These are phyloP conservation scores for Boletus huronensis DNA, from an alignment of 768 basidiomycete species.

Conservation along the genomic window DNA sequence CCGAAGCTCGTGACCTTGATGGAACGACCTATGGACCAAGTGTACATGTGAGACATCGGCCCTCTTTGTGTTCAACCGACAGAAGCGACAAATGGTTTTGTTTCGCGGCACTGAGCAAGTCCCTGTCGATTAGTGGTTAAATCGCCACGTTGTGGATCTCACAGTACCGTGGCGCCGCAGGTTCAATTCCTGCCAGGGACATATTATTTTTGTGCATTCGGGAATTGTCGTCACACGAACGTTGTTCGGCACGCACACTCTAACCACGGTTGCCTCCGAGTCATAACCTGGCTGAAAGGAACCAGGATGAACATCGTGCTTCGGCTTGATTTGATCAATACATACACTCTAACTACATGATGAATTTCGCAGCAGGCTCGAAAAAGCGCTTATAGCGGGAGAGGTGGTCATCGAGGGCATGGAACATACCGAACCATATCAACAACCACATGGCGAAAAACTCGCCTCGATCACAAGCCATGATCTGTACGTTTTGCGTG, in stretches of 20 bases:
- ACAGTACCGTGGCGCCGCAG: constrained; percentile 37
- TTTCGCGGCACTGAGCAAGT: constrained; percentile 12
- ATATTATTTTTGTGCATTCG: not conserved
- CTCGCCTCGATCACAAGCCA: not conserved
- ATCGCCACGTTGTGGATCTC: constrained; percentile 39
- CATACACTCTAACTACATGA: not conserved
- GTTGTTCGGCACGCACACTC: constrained; percentile 10
- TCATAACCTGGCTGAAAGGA: not conserved
- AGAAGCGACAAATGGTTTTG: not conserved
- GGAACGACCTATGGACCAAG: no score
- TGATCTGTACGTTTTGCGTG: not conserved
- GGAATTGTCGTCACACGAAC: not conserved
- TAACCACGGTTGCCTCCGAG: not conserved
- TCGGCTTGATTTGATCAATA: not conserved
- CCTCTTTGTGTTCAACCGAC: no score
- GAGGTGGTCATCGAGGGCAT: not conserved
- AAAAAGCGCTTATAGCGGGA: not conserved
- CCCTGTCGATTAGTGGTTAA: constrained; percentile 44
- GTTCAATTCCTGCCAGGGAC: constrained; percentile 40
- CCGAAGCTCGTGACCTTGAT: not conserved
- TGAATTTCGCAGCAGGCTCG: not conserved
- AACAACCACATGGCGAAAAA: not conserved
- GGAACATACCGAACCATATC: not conserved
- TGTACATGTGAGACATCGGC: no score
- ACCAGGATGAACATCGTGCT: not conserved